phyloP scores from a whole-genome alignment of 768 basidiomycete genomes.

The Xerocomus potaroensis region DNA sequence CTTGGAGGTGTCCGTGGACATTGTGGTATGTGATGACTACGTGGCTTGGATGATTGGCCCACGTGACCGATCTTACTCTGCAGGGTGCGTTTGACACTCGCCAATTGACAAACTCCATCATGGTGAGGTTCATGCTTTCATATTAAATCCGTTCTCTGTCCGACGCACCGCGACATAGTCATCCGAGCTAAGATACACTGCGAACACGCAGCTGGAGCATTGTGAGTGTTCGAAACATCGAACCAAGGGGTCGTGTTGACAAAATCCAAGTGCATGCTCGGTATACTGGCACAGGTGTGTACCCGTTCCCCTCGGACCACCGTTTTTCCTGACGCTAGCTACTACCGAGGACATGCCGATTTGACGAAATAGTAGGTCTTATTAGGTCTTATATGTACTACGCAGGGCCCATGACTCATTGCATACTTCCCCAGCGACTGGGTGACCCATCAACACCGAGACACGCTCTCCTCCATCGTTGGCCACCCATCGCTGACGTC shows the following conservation, averaged over 20 bases:
- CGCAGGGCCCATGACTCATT: constrained; percentile 1
- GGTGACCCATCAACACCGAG: constrained; percentile 96
- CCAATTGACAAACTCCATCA: constrained; percentile 10
- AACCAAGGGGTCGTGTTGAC: constrained; percentile 3
- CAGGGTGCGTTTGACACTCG: constrained; percentile 11
- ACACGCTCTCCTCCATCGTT: constrained; percentile 89
- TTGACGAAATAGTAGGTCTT: constrained; percentile 85
- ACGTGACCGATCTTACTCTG: constrained; percentile 7
- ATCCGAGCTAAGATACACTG: constrained; percentile 91
- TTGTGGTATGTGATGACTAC: constrained; percentile 6
- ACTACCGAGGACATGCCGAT: constrained; percentile 80
- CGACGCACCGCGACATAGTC: constrained; percentile 44
- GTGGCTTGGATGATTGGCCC: neutral
- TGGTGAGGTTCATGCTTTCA: constrained; percentile 11
- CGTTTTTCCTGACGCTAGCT: constrained; percentile 9
- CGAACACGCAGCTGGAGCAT: constrained; percentile 94
- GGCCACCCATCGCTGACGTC: constrained; percentile 85
- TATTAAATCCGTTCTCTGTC: neutral
- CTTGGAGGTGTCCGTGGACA: constrained; percentile 36
- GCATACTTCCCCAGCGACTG: constrained; percentile 68
- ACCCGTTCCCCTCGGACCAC: neutral
- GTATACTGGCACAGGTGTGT: constrained; percentile 90
- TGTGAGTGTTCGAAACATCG: constrained; percentile 45
- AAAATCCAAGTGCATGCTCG: constrained; percentile 76
- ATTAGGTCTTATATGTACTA: no score